Evolutionary conservation across 106 monocot genomes (phyloP).

Genomic region (Allium sativum): DNA sequence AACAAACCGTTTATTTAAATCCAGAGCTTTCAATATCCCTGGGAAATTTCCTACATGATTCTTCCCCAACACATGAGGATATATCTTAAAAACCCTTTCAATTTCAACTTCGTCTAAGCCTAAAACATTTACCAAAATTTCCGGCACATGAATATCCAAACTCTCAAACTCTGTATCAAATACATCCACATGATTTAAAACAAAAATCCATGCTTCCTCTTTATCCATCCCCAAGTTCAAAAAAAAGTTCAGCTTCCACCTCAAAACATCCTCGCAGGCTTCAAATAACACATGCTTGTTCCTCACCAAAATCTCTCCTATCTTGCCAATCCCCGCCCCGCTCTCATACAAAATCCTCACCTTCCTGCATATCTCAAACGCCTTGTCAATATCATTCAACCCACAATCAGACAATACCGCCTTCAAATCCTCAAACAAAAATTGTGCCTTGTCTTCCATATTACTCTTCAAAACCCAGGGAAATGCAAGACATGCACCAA

Average conservation of each 20-base stretch:
- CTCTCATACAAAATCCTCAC: constrained; percentile 54
- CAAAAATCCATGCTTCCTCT: constrained; percentile 33
- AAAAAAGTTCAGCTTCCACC: constrained; percentile 43
- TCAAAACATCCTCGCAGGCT: constrained; percentile 26
- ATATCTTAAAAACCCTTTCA: constrained; percentile 8
- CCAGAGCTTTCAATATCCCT: constrained; percentile 32
- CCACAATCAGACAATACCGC: constrained; percentile 9
- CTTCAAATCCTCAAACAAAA: constrained; percentile 33
- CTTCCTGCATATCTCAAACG: constrained; percentile 30
- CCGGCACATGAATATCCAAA: constrained; percentile 33
- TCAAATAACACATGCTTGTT: constrained; percentile 30
- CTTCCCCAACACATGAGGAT: constrained; percentile 56
- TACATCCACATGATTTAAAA: constrained; percentile 27
- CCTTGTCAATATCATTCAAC: constrained; percentile 29
- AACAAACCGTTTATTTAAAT: constrained; percentile 37
- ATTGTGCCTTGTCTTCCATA: constrained; percentile 3
- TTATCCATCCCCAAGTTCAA: constrained; percentile 42
- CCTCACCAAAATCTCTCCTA: constrained; percentile 44
- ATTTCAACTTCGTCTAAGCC: constrained; percentile 30
- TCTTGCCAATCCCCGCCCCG: constrained; percentile 33
- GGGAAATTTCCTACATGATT: constrained; percentile 63
- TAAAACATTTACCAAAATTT: constrained; percentile 30
- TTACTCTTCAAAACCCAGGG: constrained; percentile 20
- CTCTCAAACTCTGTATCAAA: constrained; percentile 45
- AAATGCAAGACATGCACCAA: constrained; percentile 61